Evolutionary conservation across 2,329 filamentous ascomycete genomes (phyloP).

Genomic region (Paracorniculantispora psalliotae): DNA sequence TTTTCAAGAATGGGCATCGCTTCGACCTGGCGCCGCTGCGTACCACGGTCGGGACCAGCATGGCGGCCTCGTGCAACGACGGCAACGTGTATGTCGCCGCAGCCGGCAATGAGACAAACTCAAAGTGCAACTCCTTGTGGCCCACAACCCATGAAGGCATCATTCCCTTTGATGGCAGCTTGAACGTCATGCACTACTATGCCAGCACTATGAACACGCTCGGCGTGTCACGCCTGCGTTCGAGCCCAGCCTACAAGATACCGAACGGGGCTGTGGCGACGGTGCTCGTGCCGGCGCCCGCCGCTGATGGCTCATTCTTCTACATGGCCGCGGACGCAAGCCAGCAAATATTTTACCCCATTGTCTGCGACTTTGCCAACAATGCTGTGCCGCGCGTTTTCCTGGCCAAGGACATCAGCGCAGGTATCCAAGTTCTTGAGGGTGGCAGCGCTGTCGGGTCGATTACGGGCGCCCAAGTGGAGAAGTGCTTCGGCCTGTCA

Average conservation of each 20-base stretch:
- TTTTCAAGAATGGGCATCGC: constrained; percentile 19
- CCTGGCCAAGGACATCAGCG: constrained; percentile 22
- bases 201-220: constrained; percentile 25
- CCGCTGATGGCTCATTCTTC: constrained; percentile 14
- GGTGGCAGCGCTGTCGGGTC: constrained; percentile 20
- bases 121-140: constrained; percentile 22
- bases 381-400: constrained; percentile 23
- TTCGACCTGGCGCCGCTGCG: constrained; percentile 21
- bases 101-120: constrained; percentile 17
- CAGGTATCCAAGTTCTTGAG: constrained; percentile 21
- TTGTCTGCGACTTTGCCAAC: constrained; percentile 25
- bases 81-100: constrained; percentile 29
- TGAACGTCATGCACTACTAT: constrained; percentile 30
- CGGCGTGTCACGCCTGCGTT: constrained; percentile 28
- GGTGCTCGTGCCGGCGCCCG: constrained; percentile 16
- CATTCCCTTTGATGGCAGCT: constrained; percentile 21
- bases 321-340: constrained; percentile 20
- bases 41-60: constrained; percentile 17
- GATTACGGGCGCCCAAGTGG: constrained; percentile 25
- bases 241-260: constrained; percentile 17
- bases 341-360: constrained; percentile 23
- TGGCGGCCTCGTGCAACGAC: constrained; percentile 28
- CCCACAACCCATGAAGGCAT: constrained; percentile 16
- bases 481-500: constrained; percentile 6
- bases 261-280: constrained; percentile 19